Base-by-base conservation (phyloP, 2,329 filamentous ascomycete genomes). In the Fusarium incarnatum region DNA sequence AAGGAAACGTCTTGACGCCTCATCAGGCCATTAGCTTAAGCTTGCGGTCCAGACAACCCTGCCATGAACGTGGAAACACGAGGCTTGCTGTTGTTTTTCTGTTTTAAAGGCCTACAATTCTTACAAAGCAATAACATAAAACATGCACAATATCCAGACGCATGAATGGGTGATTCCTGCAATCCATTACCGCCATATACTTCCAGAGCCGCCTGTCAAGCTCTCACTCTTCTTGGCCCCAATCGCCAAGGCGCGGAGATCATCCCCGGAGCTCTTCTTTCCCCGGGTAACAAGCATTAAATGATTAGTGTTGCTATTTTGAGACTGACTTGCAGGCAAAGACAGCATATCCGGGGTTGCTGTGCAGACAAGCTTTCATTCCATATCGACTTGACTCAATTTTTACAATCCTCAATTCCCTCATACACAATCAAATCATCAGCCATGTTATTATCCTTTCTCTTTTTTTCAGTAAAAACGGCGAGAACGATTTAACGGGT, bases 291-390 rank as follows among this genome's bases (percentile, higher is more conserved):
- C 16, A 45, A 13, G 44, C 45, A 58, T 60, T 54, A 22, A 11
- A 12, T 53, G 22, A 41, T 41, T 27, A 52, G 44, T 40, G 55
- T 65, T 72, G 59, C 55, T 70, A 68, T 72, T 72, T 59, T 58
- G 40, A 59, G 66, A 16, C 44, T 57, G 60, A 55, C 60, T 50
- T 41, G 22, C 52, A 25, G 40, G 52, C 18, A 47, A 42, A 53
- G 41, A 41, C 18, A 18, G 3, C 11, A 30, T 20, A 50, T 53
- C 47, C 44, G 20, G 22, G 58, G 56, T 58, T 64, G 55, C 46
- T 40, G 54, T 32, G 18, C 16, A 58, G 40, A 20, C 20, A 20
- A 41, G 16, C 27, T 47, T 48, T 34, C 52, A 60, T 64, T 46
- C 53, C 53, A 22, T 22, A n/a, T 27, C 1, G 11, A 42, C 49